Evolutionary conservation across 768 basidiomycete species (phyloP).

Genomic region (Xanthoconium stramineum): DNA sequence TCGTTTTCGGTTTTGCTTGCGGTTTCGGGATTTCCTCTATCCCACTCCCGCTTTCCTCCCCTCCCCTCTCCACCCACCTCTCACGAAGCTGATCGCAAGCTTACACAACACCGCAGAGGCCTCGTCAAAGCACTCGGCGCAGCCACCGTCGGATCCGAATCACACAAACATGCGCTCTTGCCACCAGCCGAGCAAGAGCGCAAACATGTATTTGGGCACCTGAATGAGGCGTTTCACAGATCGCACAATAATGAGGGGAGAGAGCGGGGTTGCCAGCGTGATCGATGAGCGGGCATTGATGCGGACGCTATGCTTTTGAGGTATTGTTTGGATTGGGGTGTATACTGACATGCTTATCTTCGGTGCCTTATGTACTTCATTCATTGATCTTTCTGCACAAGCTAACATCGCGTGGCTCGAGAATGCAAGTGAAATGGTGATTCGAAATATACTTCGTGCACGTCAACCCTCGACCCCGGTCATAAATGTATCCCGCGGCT

Average conservation of each 20-base stretch:
- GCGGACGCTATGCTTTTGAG: too few species aligned
- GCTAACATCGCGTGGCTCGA: too few species aligned
- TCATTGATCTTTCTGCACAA: too few species aligned
- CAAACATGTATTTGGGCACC: not conserved
- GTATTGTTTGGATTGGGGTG: too few species aligned
- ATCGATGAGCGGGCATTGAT: too few species aligned
- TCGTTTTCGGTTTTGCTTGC: too few species aligned
- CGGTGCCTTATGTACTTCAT: too few species aligned
- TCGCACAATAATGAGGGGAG: not conserved
- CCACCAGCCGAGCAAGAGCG: not conserved
- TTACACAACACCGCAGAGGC: conserved; percentile 30
- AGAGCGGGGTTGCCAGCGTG: not conserved
- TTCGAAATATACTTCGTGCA: too few species aligned
- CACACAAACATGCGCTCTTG: conserved; percentile 10
- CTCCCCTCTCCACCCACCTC: not conserved
- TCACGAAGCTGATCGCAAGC: not conserved
- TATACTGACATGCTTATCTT: too few species aligned
- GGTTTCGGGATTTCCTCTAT: too few species aligned
- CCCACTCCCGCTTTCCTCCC: not conserved
- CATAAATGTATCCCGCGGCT: conserved; percentile 24
- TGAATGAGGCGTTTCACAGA: conserved; percentile 5
- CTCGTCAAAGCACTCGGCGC: conserved; percentile 51
- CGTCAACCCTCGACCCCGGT: conserved; percentile 15
- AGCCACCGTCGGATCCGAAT: conserved; percentile 35
- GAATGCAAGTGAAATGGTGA: too few species aligned